These are phyloP conservation scores for Colletotrichum limetticola DNA, from an alignment of 2,329 filamentous ascomycete genomes.

Conservation along the genomic window DNA sequence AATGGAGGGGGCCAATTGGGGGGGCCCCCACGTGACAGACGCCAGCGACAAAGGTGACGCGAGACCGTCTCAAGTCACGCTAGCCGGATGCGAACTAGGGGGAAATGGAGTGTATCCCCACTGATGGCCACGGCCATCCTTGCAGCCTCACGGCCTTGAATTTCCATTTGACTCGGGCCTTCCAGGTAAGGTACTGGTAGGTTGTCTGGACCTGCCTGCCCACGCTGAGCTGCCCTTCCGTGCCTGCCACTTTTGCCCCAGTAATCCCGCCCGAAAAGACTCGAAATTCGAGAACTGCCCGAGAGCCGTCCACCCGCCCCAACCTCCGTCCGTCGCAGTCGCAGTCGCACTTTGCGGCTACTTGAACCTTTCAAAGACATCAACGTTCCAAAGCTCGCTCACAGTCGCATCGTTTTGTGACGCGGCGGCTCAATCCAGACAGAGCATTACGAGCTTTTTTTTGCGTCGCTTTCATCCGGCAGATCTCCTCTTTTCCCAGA, in stretches of 20 bases:
- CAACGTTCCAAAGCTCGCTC: not conserved
- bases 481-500: not conserved
- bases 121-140: not conserved
- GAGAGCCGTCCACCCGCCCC: not conserved
- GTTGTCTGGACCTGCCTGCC: not conserved
- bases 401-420: not conserved
- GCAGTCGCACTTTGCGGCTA: not conserved
- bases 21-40: constrained; percentile 33
- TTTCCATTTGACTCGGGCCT: not conserved
- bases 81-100: constrained; percentile 29
- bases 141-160: constrained; percentile 16
- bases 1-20: constrained; percentile 26
- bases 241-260: not conserved
- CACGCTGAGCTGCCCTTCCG: not conserved
- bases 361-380: not conserved
- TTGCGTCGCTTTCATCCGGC: not conserved
- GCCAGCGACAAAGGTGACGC: constrained; percentile 28
- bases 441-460: not conserved
- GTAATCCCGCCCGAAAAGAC: not conserved
- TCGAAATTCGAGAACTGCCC: not conserved
- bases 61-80: constrained; percentile 22
- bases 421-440: not conserved
- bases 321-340: constrained; percentile 1
- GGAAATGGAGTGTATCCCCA: not conserved
- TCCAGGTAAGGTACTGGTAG: no score